Evolutionary conservation across 73 alveolate genomes (phyloP), one percentile per base, ranked within the genome.

Genomic region (Paramecium sexaurelia): DNA sequence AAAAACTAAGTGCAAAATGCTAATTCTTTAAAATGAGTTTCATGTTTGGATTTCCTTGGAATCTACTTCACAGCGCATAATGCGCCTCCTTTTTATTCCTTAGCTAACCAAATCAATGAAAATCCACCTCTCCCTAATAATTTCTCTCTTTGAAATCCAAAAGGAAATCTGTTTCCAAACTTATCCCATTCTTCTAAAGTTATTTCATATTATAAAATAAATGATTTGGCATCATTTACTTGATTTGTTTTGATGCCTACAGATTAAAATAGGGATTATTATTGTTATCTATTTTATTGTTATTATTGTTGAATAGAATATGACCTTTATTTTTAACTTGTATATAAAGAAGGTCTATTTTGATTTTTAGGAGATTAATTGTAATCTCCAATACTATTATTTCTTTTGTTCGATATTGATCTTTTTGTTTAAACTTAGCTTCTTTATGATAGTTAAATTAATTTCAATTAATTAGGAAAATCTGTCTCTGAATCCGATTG

Each of bases 81-180:
- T n/a, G 69, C 55, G 24, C 87, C 87, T 33, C 88, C 35, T 17
- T 66, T 69, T 20, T 24, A 36, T 13, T 67, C 45, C 36, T 88
- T 82, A 20, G 87, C 94, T n/a, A 88, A 40, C 94, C 94, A 88
- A n/a, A 88, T 82, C 55, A 88, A 71, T 22, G 91, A 55, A 69
- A 88, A 88, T 1, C 94, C 94, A 3, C 94, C 94, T 69, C 94
- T 88, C 43, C 94, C 94, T 26, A 88, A 32, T 68, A 88, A 19
- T 43, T 82, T 88, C 55, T 68, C 87, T 32, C 87, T 88, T 35
- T 75, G 5, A 47, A 69, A 88, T 24, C 41, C 55, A n/a, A 71
- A 41, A 20, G 94, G 94, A 22, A 88, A 88, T 36, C 94, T 75
- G 26, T 51, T 61, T 11, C 94, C 94, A 88, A 88, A 88, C 24